Base-by-base conservation (phyloP, 164 flowering plant species). In the Macadamia tetraphylla region DNA sequence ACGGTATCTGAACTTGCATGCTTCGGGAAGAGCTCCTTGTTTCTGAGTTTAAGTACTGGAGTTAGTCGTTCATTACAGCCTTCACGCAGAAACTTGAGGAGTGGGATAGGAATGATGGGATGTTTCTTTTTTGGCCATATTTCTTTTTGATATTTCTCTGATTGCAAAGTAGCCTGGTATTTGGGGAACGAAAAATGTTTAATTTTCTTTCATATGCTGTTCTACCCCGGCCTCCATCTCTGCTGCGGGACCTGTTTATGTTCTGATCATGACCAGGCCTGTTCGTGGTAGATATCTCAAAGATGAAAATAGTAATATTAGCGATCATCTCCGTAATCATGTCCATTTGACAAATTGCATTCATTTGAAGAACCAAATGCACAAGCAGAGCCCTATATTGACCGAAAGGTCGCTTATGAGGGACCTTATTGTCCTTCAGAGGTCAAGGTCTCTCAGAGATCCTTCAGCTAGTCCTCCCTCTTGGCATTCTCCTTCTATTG, bases 301-400 rank as follows among this genome's bases (percentile, higher is more conserved):
- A 77, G 93, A 95, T 73, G 91, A 88, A 40, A 90, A 89, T 83
- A 90, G 88, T 70, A 81, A 82, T 69, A 86, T 87, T 51, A 78
- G 87, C 67, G 90, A 92, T 78, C 99, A 95, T 80, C 85, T 95
- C 13, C 90, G 92, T 32, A 88, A 86, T 70, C 98, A 95, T 70
- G 88, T 92, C 23, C 97, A 92, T 79, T 82, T 92, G 78, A 91
- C 98, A 1, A 95, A 92, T 69, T 92, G 98, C 70, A 92, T 89
- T 73, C 98, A 95, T 78, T 78, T 95, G 86, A 95, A 92, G 79
- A 92, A 92, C 80, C 97, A 90, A 70, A 88, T 95, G 96, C 98
- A 89, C 68, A 84, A 82, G 78, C 87, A 87, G 13, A 91, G 94
- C 70, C 96, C 99, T 6, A 74, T 83, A 1, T 70, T 84, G 73